Evolutionary conservation across 345 rosid species (phyloP).

Genomic region (Erysimum cheiranthoides): DNA sequence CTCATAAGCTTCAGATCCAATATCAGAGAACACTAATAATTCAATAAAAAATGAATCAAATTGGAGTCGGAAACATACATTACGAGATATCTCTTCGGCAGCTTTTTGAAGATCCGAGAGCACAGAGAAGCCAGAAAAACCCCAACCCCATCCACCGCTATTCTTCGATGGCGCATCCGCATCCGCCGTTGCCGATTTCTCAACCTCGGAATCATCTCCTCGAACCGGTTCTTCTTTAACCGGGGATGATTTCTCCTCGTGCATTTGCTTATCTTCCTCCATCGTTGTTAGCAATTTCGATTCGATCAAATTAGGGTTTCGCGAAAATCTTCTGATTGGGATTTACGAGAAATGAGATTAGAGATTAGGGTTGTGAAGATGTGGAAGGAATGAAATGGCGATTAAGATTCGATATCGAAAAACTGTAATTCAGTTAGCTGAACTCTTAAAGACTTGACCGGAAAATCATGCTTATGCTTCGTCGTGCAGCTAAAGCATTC

Average conservation of each 20-base stretch:
- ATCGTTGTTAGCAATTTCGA: conserved; percentile 28
- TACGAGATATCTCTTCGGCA: conserved; percentile 93
- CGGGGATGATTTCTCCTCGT: conserved; percentile 38
- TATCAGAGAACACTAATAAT: not conserved
- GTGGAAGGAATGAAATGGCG: not conserved
- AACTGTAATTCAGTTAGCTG: conserved; percentile 40
- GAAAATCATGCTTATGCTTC: conserved; percentile 33
- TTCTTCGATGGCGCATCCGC: conserved; percentile 35
- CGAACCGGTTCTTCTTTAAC: conserved; percentile 32
- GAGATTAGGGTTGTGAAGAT: conserved; percentile 22
- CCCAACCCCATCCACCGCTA: conserved; percentile 87
- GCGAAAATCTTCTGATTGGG: not conserved
- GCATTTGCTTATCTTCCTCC: conserved; percentile 52
- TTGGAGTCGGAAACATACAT: conserved; percentile 51
- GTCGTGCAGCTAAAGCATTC: conserved; percentile 35
- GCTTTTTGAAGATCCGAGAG: conserved; percentile 95
- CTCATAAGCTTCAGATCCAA: conserved; percentile 30
- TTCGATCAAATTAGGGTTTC: conserved; percentile 22
- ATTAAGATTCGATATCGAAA: not conserved
- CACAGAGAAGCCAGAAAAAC: conserved; percentile 77
- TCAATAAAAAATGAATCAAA: not conserved
- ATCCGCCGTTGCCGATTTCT: conserved; percentile 12
- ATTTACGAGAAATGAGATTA: conserved; percentile 19
- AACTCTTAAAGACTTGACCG: conserved; percentile 28
- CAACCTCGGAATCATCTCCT: conserved; percentile 40